Base-by-base conservation (phyloP, 371 early-diverging fungal genomes). In the Nematocida major region DNA sequence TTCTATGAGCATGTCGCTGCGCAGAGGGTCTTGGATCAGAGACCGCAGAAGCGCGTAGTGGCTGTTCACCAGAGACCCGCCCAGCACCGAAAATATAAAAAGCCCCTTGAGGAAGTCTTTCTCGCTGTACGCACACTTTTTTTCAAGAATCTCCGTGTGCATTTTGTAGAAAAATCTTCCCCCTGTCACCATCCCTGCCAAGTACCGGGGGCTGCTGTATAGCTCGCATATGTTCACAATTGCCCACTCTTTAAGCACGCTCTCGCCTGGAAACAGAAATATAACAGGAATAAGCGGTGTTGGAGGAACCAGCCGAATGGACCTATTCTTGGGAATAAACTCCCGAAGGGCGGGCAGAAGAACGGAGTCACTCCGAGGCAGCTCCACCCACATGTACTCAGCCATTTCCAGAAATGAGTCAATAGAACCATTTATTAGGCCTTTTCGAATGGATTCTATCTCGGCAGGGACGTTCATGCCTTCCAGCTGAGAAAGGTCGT, bases 341-440 rank as follows among this genome's bases (percentile, higher is more conserved):
- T 15, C 30, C n/a, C 70, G 22, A 20, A 69, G 2, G 20, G 70
- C 34, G 3, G 18, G 34, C 26, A 32, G 18, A 36, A 69, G 61
- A n/a, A 36, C 34, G 11, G 59, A 57, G 32, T 69, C 38, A 2
- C 39, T 43, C 18, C 45, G 24, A 15, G 38, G 30, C 38, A 69
- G 40, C 57, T 69, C 70, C 30, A 40, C 11, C 70, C 70, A 69
- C 54, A 43, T 34, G n/a, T 69, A 38, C 61, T 36, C 59, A 18
- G 30, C 40, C 15, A 54, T 22, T 18, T 34, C 30, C 3, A 57
- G 13, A 61, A 69, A 69, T 20, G 70, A 34, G 28, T 69, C 61
- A 11, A 20, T 49, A 11, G 43, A 28, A 9, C 59, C 70, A 28
- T 61, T 18, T 20, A 11, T 7, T 20, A 67, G 51, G 4, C 40